Base-by-base conservation (phyloP, 164 flowering plant genomes). In the Saururus chinensis region DNA sequence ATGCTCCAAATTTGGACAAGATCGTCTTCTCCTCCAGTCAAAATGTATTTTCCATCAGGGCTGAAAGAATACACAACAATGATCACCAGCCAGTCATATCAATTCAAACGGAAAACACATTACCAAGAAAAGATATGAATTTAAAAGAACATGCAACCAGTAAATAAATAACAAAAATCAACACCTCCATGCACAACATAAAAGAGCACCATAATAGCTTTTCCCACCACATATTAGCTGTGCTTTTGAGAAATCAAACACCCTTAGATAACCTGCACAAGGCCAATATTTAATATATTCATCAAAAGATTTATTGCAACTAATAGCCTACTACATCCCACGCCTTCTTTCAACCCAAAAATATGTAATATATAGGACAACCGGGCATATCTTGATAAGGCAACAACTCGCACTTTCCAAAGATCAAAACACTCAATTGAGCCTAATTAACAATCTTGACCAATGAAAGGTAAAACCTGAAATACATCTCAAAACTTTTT, bases 111-210 rank as follows among this genome's bases (percentile, higher is more conserved):
- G 49, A 17, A 45, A 12, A 45, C 37, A 10, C 11, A 1, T 13
- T 12, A 45, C 49, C 49, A 45, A 45, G 17, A 17, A 12, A 12
- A 45, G 9, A 9, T 7, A 45, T 30, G 6, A 30, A 30, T 30
- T 30, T 30, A 13, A n/a, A n/a, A 8, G 49, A 8, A 12, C 49
- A 45, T 45, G 17, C 49, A 7, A 12, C 49, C 14, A 45, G 49
- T 45, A 0, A 45, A 45, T 45, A 45, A 16, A 48, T 0, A 61
- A 45, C 49, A 9, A 40, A 20, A 49, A 21, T 49, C 51, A 45
- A 60, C 62, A 95, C 97, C 99, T 95, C 99, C 99, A 95, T 53
- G 97, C 88, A 74, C 99, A 95, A 60, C 99, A 95, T 22, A 91
- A 67, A 19, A 85, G 68, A 73, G 99, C 99, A 63, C 99, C 99